Evolutionary conservation across 1,284 basidiomycete species (phyloP).

Genomic region (Papiliotrema nemorosa): DNA sequence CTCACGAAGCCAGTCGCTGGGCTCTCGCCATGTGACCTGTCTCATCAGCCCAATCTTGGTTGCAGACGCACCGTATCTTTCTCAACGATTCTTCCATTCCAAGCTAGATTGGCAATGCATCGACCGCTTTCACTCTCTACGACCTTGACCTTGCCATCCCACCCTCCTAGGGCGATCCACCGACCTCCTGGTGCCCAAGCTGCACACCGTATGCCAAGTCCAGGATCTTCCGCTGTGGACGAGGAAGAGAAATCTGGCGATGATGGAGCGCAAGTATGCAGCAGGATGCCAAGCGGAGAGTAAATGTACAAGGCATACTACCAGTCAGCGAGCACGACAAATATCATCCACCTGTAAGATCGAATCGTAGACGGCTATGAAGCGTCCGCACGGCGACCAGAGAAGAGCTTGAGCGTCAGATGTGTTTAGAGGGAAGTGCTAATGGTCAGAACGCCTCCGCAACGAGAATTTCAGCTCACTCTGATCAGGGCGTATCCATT

Average conservation of each 20-base stretch:
- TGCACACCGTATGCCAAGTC: slow-evolving; percentile 68
- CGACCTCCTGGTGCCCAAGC: slow-evolving; percentile 78
- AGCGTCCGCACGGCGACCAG: slow-evolving; percentile 74
- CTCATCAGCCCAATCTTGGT: neutral
- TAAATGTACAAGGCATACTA: slow-evolving; percentile 53
- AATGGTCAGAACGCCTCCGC: neutral
- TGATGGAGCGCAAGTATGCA: slow-evolving; percentile 63
- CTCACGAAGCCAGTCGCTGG: slow-evolving; percentile 69
- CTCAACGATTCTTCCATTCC: slow-evolving; percentile 57
- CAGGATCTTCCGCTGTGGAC: slow-evolving; percentile 57
- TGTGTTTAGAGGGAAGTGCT: slow-evolving; percentile 81
- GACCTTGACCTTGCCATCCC: slow-evolving; percentile 80
- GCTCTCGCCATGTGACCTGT: slow-evolving; percentile 66
- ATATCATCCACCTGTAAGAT: slow-evolving; percentile 61
- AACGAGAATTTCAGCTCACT: slow-evolving; percentile 52
- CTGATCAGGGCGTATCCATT: slow-evolving; percentile 68
- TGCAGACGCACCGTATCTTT: slow-evolving; percentile 56
- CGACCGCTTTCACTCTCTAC: slow-evolving; percentile 75
- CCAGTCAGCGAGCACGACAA: neutral
- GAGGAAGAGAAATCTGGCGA: slow-evolving; percentile 42
- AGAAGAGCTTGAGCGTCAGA: slow-evolving; percentile 68
- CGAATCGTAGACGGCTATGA: slow-evolving; percentile 79
- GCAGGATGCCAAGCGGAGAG: slow-evolving; percentile 65
- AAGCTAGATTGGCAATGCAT: slow-evolving; percentile 61
- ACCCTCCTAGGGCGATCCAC: slow-evolving; percentile 73